Evolutionary conservation across 345 rosid genomes (phyloP).

Genomic region (Salix udensis): DNA sequence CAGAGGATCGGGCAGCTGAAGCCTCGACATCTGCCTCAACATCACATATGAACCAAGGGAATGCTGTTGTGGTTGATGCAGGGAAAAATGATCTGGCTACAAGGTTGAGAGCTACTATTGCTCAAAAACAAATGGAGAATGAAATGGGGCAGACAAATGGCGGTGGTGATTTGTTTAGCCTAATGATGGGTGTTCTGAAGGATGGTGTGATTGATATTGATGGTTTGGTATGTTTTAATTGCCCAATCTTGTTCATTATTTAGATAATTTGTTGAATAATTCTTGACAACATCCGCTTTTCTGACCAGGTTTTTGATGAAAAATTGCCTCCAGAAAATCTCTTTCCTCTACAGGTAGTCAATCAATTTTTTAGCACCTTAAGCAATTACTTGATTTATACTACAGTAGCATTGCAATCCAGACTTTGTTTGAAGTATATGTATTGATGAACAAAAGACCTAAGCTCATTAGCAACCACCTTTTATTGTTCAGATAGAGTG

Average conservation of each 20-base stretch:
- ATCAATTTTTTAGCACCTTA: neutral
- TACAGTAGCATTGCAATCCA: neutral
- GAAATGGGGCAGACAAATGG: constrained; percentile 74
- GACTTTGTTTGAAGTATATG: neutral
- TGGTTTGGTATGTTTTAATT: constrained; percentile 68
- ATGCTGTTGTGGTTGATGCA: constrained; percentile 47
- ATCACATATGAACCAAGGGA: constrained; percentile 57
- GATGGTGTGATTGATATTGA: constrained; percentile 93
- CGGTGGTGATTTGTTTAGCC: constrained; percentile 75
- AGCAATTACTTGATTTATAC: neutral
- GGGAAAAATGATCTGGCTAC: constrained; percentile 88
- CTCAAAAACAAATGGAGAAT: constrained; percentile 88
- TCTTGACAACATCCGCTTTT: neutral
- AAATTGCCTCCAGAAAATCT: constrained; percentile 82
- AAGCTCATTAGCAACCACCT: neutral
- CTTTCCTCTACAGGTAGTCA: constrained; percentile 80
- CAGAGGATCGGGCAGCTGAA: constrained; percentile 53
- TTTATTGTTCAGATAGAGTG: neutral
- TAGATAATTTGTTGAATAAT: neutral
- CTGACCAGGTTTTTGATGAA: constrained; percentile 74
- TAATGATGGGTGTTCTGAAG: constrained; percentile 83
- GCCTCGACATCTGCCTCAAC: constrained; percentile 79
- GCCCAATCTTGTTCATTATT: neutral
- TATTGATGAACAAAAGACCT: neutral
- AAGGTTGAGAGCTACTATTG: constrained; percentile 84